These are phyloP conservation scores for Xylaria sp. DNA, from an alignment of 495 filamentous ascomycete species.

Conservation along the genomic window DNA sequence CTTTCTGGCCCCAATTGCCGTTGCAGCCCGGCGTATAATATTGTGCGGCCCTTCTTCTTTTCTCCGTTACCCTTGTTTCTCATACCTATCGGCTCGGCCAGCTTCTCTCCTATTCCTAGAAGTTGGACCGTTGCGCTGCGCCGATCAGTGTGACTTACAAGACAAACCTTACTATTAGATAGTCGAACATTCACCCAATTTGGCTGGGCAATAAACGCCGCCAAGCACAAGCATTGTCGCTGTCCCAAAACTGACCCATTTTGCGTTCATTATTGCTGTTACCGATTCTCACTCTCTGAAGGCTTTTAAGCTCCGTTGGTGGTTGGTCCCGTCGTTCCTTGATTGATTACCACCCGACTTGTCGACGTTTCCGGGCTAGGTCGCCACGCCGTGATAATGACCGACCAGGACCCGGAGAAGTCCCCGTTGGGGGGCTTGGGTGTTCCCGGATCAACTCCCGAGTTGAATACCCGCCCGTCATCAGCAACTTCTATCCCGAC, in stretches of 20 bases:
- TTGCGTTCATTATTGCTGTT: background rate
- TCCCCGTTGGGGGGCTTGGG: conserved; percentile 12
- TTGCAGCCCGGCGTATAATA: conserved; percentile 3
- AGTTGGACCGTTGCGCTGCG: background rate
- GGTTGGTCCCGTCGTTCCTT: background rate
- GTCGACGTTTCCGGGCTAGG: background rate
- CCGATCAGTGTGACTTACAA: background rate
- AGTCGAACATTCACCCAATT: conserved; percentile 2
- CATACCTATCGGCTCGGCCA: background rate
- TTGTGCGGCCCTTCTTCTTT: background rate
- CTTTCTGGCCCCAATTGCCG: background rate
- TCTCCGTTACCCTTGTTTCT: background rate
- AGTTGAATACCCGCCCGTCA: conserved; percentile 31
- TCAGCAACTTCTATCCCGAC: conserved; percentile 50
- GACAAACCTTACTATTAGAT: background rate
- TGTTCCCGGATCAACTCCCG: conserved; percentile 14
- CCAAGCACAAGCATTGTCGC: background rate
- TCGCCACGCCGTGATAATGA: conserved; percentile 5
- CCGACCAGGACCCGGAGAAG: conserved; percentile 33
- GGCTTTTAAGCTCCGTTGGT: background rate
- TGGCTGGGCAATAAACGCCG: background rate
- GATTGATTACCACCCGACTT: background rate
- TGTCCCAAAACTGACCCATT: background rate
- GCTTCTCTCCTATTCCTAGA: conserved; percentile 1
- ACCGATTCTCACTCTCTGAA: background rate